Percentiles rank a stretch among this genome's conserved stretches.
Evolutionary conservation across 352 stramenopile species (phyloP).

Genomic region (Phytopythium ostracodes): DNA sequence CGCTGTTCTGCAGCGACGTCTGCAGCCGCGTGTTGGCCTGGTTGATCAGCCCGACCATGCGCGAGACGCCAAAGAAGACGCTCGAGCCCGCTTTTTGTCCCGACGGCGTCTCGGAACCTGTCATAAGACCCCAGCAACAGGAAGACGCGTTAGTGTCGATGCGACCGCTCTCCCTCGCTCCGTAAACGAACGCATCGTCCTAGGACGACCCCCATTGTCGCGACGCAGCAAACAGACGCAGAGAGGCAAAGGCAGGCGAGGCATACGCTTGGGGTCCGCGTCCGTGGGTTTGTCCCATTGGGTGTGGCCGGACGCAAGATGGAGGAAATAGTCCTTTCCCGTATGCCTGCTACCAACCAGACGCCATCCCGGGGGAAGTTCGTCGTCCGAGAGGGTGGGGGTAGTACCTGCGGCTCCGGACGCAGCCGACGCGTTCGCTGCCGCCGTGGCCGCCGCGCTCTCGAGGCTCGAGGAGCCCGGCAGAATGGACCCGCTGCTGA

Average conservation of each 20-base stretch:
- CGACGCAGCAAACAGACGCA: not conserved
- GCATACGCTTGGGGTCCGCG: conserved; percentile 54
- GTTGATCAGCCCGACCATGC: conserved; percentile 64
- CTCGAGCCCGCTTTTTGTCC: conserved; percentile 32
- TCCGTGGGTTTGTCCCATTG: conserved; percentile 71
- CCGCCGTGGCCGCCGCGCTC: conserved; percentile 29
- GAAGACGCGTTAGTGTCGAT: conserved; percentile 1
- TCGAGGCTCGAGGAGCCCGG: conserved; percentile 39
- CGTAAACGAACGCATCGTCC: not conserved
- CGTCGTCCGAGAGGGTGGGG: conserved; percentile 11
- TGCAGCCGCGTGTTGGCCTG: conserved; percentile 71
- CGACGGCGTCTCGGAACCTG: conserved; percentile 28
- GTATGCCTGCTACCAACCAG: conserved; percentile 63
- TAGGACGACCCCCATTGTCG: not conserved
- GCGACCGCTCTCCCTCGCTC: no score
- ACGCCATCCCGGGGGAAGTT: conserved; percentile 59
- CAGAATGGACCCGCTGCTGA: conserved; percentile 42
- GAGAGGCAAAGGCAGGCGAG: conserved; percentile 5
- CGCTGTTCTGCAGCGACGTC: conserved; percentile 55
- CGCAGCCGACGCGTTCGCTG: conserved; percentile 21
- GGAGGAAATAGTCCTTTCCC: conserved; percentile 69
- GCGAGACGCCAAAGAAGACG: conserved; percentile 67
- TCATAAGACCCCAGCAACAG: conserved; percentile 2
- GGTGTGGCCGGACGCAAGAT: conserved; percentile 56
- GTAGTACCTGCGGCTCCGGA: conserved; percentile 25